phyloP scores from a whole-genome alignment of 306 rosid genomes.

The Calophaca sinica region DNA sequence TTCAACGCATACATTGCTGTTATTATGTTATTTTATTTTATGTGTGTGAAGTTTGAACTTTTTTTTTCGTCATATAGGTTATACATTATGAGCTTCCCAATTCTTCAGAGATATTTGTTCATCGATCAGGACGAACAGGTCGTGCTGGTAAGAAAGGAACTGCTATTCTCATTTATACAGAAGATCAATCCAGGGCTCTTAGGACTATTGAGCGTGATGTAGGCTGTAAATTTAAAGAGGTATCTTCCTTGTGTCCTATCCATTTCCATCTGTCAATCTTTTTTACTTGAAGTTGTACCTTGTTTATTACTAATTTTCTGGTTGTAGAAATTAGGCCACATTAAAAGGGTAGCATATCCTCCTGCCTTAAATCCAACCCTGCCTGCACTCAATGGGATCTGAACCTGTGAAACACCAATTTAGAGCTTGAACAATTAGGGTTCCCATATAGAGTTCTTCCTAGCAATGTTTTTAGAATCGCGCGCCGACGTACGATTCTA shows the following conservation, averaged over 20 bases:
- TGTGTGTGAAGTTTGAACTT: conserved; percentile 16
- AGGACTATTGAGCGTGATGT: conserved; percentile 86
- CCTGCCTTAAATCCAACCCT: conserved; percentile 2
- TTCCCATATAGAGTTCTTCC: background rate
- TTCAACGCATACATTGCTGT: background rate
- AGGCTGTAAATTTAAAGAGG: conserved; percentile 89
- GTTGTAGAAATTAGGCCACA: conserved; percentile 27
- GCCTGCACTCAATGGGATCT: background rate
- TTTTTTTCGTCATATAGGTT: conserved; percentile 53
- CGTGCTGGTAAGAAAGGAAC: conserved; percentile 98
- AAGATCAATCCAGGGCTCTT: conserved; percentile 72
- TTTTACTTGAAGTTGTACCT: conserved; percentile 13
- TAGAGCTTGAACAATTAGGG: conserved; percentile 1
- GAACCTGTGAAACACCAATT: conserved; percentile 20
- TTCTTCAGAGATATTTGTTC: conserved; percentile 94
- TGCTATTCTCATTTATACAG: conserved; percentile 79
- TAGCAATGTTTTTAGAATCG: too few species aligned
- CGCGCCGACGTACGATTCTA: too few species aligned
- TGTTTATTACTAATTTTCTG: conserved; percentile 34
- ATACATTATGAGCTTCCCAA: conserved; percentile 97
- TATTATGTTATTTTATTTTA: conserved; percentile 22
- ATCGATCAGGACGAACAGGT: conserved; percentile 97
- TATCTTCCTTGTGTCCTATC: conserved; percentile 41
- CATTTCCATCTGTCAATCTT: conserved; percentile 10
- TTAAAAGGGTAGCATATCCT: background rate